Conservation (phyloP, 345 rosid species). For the Arabidopsis arenosa region DNA sequence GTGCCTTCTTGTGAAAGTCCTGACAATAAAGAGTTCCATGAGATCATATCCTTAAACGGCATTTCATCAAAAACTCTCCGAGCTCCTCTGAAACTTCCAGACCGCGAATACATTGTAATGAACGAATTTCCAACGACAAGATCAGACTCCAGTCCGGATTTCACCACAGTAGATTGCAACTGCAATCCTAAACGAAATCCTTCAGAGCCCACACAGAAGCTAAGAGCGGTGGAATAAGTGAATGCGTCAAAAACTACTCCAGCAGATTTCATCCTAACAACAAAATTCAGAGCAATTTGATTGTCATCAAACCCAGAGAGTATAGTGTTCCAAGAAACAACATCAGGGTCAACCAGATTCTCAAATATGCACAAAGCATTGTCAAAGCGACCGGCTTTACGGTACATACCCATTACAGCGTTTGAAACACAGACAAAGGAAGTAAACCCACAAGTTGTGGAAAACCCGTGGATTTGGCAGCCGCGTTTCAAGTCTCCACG, state of each 20-base stretch:
- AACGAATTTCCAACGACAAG: conserved; percentile 80
- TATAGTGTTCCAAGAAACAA: conserved; percentile 90
- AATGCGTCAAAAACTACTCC: conserved; percentile 68
- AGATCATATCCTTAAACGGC: conserved; percentile 67
- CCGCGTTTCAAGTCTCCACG: conserved; percentile 56
- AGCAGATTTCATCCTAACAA: conserved; percentile 54
- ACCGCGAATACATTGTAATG: conserved; percentile 71
- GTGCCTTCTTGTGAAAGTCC: conserved; percentile 75
- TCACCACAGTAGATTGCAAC: conserved; percentile 61
- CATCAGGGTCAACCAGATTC: conserved; percentile 64
- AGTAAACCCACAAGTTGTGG: conserved; percentile 63
- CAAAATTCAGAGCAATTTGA: conserved; percentile 59
- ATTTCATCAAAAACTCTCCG: conserved; percentile 69
- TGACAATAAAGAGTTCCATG: conserved; percentile 88
- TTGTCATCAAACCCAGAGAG: conserved; percentile 72
- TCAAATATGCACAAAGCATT: conserved; percentile 66
- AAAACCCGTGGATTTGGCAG: conserved; percentile 74
- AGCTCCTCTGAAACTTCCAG: conserved; percentile 58
- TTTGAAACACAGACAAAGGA: conserved; percentile 64
- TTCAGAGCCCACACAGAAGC: conserved; percentile 59
- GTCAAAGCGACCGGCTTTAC: conserved; percentile 59
- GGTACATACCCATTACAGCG: conserved; percentile 74
- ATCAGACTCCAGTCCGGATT: conserved; percentile 63
- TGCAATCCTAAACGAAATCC: conserved; percentile 72
- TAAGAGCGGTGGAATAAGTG: conserved; percentile 62